Conservation (phyloP, 768 basidiomycete genomes). For the Pholiota molesta region DNA sequence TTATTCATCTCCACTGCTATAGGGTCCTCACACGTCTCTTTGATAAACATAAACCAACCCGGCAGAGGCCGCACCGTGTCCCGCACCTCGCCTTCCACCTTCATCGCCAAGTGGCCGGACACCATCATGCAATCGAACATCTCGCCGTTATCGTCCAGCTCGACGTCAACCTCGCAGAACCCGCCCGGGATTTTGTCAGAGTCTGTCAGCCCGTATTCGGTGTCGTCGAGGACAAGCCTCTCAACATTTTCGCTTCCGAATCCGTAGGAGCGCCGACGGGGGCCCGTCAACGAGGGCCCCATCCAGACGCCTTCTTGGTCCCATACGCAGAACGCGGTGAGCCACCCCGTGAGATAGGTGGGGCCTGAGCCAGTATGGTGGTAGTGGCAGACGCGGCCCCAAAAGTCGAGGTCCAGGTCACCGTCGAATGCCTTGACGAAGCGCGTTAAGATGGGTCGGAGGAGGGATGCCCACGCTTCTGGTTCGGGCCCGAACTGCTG, state of each 20-base stretch:
- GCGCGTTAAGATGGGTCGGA: slow-evolving; percentile 18
- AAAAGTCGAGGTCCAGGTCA: slow-evolving; percentile 16
- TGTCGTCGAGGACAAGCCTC: slow-evolving; percentile 13
- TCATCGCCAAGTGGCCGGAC: slow-evolving; percentile 23
- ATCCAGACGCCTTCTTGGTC: slow-evolving; percentile 18
- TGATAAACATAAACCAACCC: slow-evolving; percentile 26
- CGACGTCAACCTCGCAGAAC: slow-evolving; percentile 26
- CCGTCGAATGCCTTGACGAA: slow-evolving; percentile 28
- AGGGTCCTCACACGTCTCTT: slow-evolving; percentile 1
- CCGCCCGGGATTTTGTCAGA: slow-evolving; percentile 15
- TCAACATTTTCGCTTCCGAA: neutral
- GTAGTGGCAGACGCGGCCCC: slow-evolving; percentile 17
- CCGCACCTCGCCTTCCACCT: slow-evolving; percentile 8
- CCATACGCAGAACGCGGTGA: slow-evolving; percentile 27
- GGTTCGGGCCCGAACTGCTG: slow-evolving; percentile 19
- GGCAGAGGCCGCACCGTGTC: slow-evolving; percentile 23
- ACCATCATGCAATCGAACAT: slow-evolving; percentile 22
- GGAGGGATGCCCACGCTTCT: slow-evolving; percentile 18
- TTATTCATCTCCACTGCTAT: no score
- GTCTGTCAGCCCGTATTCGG: slow-evolving; percentile 11
- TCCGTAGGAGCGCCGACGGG: no score
- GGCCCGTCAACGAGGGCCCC: slow-evolving; percentile 5
- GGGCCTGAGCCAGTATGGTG: slow-evolving; percentile 12
- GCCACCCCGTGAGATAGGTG: slow-evolving; percentile 21
- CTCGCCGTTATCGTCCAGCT: slow-evolving; percentile 25